Evolutionary conservation across 352 stramenopile species (phyloP).

Genomic region (Phytophthora boehmeriae): DNA sequence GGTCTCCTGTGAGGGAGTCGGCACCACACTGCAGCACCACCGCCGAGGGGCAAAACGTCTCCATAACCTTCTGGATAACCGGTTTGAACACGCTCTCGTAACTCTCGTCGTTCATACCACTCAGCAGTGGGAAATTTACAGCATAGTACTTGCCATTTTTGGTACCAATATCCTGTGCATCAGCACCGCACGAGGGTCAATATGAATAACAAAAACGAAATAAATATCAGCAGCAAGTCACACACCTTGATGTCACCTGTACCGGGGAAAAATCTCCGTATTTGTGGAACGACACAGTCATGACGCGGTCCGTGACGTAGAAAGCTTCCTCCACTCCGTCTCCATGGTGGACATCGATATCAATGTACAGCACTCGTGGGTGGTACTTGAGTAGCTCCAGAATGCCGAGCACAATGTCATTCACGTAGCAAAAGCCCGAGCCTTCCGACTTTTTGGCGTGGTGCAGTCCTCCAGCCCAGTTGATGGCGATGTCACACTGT

Average conservation of each 20-base stretch:
- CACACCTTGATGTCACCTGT: slow-evolving; percentile 91
- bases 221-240: background rate
- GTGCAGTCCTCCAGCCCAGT: slow-evolving; percentile 98
- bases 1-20: slow-evolving; percentile 96
- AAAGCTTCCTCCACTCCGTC: slow-evolving; percentile 98
- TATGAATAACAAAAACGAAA: slow-evolving; percentile 5
- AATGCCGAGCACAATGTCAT: slow-evolving; percentile 99
- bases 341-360: slow-evolving; percentile 99
- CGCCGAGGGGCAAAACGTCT: slow-evolving; percentile 88
- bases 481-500: slow-evolving; percentile 97
- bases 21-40: slow-evolving; percentile 98
- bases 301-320: slow-evolving; percentile 97
- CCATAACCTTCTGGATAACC: slow-evolving; percentile 94
- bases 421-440: slow-evolving; percentile 97
- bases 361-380: slow-evolving; percentile 98
- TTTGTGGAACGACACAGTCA: slow-evolving; percentile 99
- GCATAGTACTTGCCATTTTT: slow-evolving; percentile 95
- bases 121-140: slow-evolving; percentile 97
- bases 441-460: slow-evolving; percentile 99
- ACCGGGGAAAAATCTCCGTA: slow-evolving; percentile 99
- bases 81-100: slow-evolving; percentile 98
- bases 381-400: slow-evolving; percentile 98
- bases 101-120: slow-evolving; percentile 95
- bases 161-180: slow-evolving; percentile 91
- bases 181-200: background rate